phyloP scores from a whole-genome alignment of 2,329 filamentous ascomycete genomes.

The Aspergillus ochraceus region DNA sequence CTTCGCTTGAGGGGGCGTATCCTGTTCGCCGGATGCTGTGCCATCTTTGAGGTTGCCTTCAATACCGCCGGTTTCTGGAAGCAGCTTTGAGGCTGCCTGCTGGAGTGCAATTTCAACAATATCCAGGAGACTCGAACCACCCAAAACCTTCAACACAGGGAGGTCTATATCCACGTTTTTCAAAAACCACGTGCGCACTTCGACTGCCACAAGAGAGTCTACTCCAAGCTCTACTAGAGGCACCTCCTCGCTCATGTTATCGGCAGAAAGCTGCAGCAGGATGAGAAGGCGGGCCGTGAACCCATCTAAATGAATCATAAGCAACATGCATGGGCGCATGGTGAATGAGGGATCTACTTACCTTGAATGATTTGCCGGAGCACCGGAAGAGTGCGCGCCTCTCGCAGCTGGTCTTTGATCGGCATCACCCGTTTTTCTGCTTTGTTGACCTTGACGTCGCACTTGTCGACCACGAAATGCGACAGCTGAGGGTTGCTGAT shows the following conservation, averaged over 20 bases:
- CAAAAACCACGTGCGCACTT: slow-evolving; percentile 50
- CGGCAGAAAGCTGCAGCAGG: background rate
- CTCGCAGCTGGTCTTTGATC: background rate
- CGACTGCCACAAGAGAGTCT: slow-evolving; percentile 42
- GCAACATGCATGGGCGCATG: background rate
- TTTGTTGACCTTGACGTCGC: background rate
- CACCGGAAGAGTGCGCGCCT: background rate
- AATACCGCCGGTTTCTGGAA: background rate
- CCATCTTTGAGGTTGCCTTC: background rate
- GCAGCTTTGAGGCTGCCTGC: slow-evolving; percentile 22
- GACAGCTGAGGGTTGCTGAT: slow-evolving; percentile 5
- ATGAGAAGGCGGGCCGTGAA: slow-evolving; percentile 3
- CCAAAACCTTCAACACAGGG: slow-evolving; percentile 49
- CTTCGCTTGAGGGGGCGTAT: background rate
- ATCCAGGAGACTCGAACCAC: slow-evolving; percentile 24
- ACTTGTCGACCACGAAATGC: slow-evolving; percentile 1
- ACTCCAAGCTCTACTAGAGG: slow-evolving; percentile 32
- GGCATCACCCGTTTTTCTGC: background rate
- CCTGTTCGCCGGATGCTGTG: background rate
- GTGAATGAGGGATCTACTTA: background rate
- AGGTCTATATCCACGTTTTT: slow-evolving; percentile 48
- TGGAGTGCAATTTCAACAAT: background rate
- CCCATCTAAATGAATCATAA: background rate
- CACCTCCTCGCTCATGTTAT: background rate
- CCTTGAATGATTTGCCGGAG: background rate